Evolutionary conservation across 306 rosid species (phyloP).

Genomic region (Prunus mira): DNA sequence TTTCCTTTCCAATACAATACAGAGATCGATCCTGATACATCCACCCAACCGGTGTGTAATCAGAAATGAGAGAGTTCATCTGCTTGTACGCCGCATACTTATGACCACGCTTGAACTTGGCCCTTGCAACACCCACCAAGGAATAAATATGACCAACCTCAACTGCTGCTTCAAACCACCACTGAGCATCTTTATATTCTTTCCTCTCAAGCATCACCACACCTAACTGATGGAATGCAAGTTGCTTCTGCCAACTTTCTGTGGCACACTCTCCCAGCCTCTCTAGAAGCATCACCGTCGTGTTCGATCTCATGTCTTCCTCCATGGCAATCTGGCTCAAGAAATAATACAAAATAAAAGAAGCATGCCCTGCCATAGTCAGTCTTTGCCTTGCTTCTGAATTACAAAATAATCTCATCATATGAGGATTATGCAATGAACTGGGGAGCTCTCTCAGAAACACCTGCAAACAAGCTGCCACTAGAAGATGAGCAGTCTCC

Average conservation of each 20-base stretch:
- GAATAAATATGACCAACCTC: constrained; percentile 83
- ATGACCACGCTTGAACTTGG: constrained; percentile 79
- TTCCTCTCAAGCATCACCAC: constrained; percentile 78
- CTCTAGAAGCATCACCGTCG: constrained; percentile 78
- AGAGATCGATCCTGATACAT: constrained; percentile 91
- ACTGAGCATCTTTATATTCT: constrained; percentile 74
- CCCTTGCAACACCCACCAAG: constrained; percentile 69
- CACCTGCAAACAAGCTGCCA: constrained; percentile 89
- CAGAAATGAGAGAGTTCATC: constrained; percentile 63
- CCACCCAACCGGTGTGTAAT: constrained; percentile 76
- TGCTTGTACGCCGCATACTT: constrained; percentile 69
- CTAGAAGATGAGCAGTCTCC: constrained; percentile 65
- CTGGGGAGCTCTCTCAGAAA: constrained; percentile 72
- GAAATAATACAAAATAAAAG: constrained; percentile 70
- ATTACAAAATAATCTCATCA: constrained; percentile 58
- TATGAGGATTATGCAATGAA: constrained; percentile 43
- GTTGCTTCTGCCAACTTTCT: constrained; percentile 73
- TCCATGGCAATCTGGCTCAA: constrained; percentile 81
- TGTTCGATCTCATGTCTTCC: constrained; percentile 80
- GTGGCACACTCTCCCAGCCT: constrained; percentile 69
- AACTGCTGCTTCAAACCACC: constrained; percentile 61
- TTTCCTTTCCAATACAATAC: constrained; percentile 75
- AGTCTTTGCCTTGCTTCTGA: constrained; percentile 70
- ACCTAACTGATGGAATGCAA: constrained; percentile 77
- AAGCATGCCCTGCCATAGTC: constrained; percentile 52